A percentile compares a stretch with the other conserved stretches of the same genome.
phyloP scores from a whole-genome alignment of 2,329 filamentous ascomycete species.

The Neofusicoccum parvum region DNA sequence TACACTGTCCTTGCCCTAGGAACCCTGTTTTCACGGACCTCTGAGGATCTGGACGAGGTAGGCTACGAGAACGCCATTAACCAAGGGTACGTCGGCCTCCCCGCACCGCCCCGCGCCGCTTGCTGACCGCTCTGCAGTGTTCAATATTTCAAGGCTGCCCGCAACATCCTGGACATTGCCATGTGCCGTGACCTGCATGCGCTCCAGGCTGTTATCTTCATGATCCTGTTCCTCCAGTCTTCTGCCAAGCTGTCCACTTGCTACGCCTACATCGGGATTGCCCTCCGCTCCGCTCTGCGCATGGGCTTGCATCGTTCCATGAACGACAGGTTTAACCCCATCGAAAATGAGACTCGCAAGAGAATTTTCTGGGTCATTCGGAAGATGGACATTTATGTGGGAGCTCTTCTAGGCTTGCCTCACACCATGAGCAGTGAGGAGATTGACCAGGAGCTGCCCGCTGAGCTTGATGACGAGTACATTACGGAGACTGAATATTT shows the following conservation, averaged over 20 bases:
- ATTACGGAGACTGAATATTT: constrained; percentile 52
- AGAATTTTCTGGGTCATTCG: constrained; percentile 55
- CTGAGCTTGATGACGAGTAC: constrained; percentile 54
- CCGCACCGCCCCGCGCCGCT: neutral
- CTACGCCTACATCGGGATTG: constrained; percentile 56
- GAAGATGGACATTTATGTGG: constrained; percentile 56
- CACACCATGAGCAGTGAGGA: constrained; percentile 53
- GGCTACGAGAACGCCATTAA: constrained; percentile 51
- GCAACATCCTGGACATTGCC: constrained; percentile 55
- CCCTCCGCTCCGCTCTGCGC: constrained; percentile 52
- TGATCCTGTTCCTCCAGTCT: constrained; percentile 56
- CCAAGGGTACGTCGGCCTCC: constrained; percentile 41
- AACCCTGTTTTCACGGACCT: constrained; percentile 48
- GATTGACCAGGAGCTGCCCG: constrained; percentile 51
- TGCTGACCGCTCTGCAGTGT: constrained; percentile 35
- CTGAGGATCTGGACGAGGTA: constrained; percentile 39
- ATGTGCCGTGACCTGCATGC: constrained; percentile 54
- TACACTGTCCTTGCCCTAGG: constrained; percentile 53
- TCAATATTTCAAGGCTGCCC: constrained; percentile 51
- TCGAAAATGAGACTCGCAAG: constrained; percentile 53
- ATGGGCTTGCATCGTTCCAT: constrained; percentile 56
- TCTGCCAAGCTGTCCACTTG: constrained; percentile 56
- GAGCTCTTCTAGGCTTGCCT: constrained; percentile 53
- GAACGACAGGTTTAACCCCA: constrained; percentile 48
- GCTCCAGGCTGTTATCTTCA: constrained; percentile 55